Base-by-base conservation (phyloP, 192 early-diverging fungal genomes). In the Umbelopsis isabellina region DNA sequence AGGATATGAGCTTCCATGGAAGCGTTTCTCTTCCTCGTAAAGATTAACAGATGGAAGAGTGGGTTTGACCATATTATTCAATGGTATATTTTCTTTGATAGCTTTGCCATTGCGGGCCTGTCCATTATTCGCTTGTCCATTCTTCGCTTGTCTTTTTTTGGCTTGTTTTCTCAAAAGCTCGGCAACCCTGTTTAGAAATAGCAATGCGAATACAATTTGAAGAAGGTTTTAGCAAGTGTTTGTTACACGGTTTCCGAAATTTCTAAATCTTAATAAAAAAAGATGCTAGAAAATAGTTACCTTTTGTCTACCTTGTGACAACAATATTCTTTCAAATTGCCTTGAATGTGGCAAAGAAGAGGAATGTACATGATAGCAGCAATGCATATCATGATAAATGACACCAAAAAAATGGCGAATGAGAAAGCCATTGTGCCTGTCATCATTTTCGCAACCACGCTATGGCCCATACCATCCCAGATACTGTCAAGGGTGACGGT, bases 261-360 rank as follows among this genome's bases (percentile, higher is more conserved):
- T 55, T 21, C 44, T 66, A 35, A 37, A 25, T 68, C 0, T 68
- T 1, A 30, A 3, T 30, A 30, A 47, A 47, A 47, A 21, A 51
- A 15, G 4, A 35, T n/a, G 46, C 48, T 35, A 6, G 13, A 45
- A 48, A 53, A 55, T 15, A 74, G 72, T 64, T 85, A 93, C 93
- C 94, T 75, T 78, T 95, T 95, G 79, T 95, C 94, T 30, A 95
- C 86, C 79, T 93, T 93, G 82, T 94, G 91, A 64, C 91, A 93
- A 58, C 91, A 93, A 74, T 90, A 96, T 72, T 96, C 94, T 79
- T 96, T 96, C 52, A 96, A 78, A 69, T 95, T 96, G 45, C 94
- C 94, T 41, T 82, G 87, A 64, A 96, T 93, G 70, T 87, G 86
- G 69, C 84, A 88, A 48, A 94, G 68, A 33, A 96, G 79, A 18